Base-by-base conservation (phyloP, 108 stramenopile genomes). In the Skeletonema potamos region DNA sequence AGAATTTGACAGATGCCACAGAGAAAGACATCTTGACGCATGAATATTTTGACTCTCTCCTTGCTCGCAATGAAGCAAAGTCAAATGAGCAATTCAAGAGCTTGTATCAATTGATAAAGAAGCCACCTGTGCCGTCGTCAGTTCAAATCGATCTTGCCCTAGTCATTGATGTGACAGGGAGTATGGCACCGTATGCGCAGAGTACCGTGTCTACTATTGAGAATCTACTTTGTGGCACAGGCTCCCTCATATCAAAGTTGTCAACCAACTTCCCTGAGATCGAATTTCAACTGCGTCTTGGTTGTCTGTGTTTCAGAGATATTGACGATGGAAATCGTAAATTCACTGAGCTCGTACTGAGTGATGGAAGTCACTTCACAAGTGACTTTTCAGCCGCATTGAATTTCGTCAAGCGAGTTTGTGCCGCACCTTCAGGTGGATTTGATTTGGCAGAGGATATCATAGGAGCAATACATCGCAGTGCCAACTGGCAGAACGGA, bases 141-240 rank as follows among this genome's bases (percentile, higher is more conserved):
- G 54, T 85, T 26, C 41, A 43, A n/a, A 60, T 87, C 29, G 86
- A 83, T 58, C 51, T 87, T 64, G 82, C 72, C 7, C 73, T 83
- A 68, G 78, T 68, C 11, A 74, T 87, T 70, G 86, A 87, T 65
- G 55, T 81, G 11, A 87, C 86, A 13, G 84, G 86, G 6, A 87
- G 86, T 48, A 87, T 87, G 86, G 65, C 59, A 9, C 86, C 82
- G 9, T 85, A 79, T 59, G 44, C 70, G 9, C 39, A 76, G 36
- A 43, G 58, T 24, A 39, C 68, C 9, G 26, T 32, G 18, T 56
- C 68, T 13, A 85, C 82, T 18, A 73, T 83, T 12, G 11, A 72
- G 37, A 82, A 58, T 15, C 64, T 85, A 36, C 61, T 87, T 11
- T 27, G 32, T 51, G 86, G 84, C 11, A 61, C 48, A 30, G 51